phyloP scores from a whole-genome alignment of 78 protist genomes.

The Dictyostelium capitatum region DNA sequence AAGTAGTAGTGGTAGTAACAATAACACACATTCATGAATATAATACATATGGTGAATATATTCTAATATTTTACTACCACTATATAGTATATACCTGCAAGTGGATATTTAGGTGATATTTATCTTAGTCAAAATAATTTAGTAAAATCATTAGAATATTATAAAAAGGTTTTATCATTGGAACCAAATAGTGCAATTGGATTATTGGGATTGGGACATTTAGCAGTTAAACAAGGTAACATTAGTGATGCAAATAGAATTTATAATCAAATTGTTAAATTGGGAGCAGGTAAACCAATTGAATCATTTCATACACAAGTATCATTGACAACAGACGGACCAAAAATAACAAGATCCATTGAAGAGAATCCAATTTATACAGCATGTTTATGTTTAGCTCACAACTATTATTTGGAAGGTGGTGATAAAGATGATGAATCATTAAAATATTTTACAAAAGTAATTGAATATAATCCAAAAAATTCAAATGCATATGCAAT shows the following conservation, averaged over 20 bases:
- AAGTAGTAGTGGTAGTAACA: too few species aligned
- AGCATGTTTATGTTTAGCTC: slow-evolving; percentile 33
- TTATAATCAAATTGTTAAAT: slow-evolving; percentile 12
- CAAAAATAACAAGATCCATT: not conserved
- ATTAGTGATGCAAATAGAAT: slow-evolving; percentile 18
- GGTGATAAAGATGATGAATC: not conserved
- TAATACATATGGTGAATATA: not conserved
- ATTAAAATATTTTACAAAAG: not conserved
- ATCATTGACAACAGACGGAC: not conserved
- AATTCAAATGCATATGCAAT: not conserved
- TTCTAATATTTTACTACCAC: too few species aligned
- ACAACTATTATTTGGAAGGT: not conserved
- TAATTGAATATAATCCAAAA: not conserved
- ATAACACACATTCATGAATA: too few species aligned
- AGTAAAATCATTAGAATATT: slow-evolving; percentile 17
- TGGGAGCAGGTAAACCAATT: not conserved
- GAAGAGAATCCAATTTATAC: slow-evolving; percentile 43
- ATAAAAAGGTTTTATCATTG: slow-evolving; percentile 12
- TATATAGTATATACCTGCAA: slow-evolving; percentile 51
- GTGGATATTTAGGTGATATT: slow-evolving; percentile 63
- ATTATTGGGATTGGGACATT: slow-evolving; percentile 28
- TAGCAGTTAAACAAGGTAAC: slow-evolving; percentile 44
- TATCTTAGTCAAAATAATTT: slow-evolving; percentile 10
- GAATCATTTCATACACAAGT: not conserved
- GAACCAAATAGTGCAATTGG: slow-evolving; percentile 37